Evolutionary conservation across 352 stramenopile species (phyloP), one percentile per base, ranked within the genome.

Genomic region (Hyaloperonospora brassicae): DNA sequence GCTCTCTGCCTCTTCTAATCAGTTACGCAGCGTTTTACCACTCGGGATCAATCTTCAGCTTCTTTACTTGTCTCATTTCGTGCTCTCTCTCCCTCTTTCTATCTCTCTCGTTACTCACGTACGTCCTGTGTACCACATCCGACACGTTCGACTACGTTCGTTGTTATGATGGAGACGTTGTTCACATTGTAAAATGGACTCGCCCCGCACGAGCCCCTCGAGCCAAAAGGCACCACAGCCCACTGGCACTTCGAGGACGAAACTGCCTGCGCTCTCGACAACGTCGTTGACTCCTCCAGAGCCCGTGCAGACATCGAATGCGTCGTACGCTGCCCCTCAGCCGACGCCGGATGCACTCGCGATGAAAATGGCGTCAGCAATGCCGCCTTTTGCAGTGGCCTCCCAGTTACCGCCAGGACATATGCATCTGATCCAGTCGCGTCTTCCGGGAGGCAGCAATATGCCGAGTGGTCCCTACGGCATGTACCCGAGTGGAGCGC

Each of bases 351-450:
- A 42, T 11, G 61, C 61, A 5, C 27, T 31, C 27, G 34, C 60
- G 11, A 61, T 55, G 49, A 73, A 69, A 47, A 58, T 59, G 54
- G 24, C 50, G 13, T 60, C 59, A 25, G 61, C 50, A 24, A 46
- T 84, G 24, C 70, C 70, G 9, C 70, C 71, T 14, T 79, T 84
- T 38, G 68, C 73, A 12, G 61, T 70, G 21, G 68, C 68, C 6
- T 65, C 73, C n/a, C n/a, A n/a, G n/a, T n/a, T n/a, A 36, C 73
- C 73, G 7, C 47, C 75, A 35, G 54, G 61, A 24, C 64, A 63
- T 46, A 68, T 76, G 38, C 52, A 38, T 27, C 56, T 63, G 45
- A 64, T 70, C 36, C 62, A 78, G 51, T 62, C 59, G 47, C 70
- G 73, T n/a, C 27, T 73, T 34, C 23, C 35, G 1, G 66, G 58